phyloP scores from a whole-genome alignment of 2,329 filamentous ascomycete species.

The Sphaerulina vaccinii region DNA sequence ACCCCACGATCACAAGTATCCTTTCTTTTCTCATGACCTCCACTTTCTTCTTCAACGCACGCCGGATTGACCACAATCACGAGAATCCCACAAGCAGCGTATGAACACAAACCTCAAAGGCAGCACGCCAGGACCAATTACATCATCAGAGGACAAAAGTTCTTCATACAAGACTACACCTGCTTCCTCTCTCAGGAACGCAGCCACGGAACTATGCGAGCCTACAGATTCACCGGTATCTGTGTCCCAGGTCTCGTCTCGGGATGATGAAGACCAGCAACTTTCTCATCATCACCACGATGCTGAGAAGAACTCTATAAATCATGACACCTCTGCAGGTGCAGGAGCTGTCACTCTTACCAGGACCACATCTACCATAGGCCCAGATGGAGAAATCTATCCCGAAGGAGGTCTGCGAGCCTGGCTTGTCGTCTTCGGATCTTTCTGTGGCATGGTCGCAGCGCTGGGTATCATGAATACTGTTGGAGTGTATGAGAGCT shows the following conservation, averaged over 20 bases:
- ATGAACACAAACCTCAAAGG: constrained; percentile 39
- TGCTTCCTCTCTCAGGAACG: constrained; percentile 12
- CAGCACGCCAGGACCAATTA: constrained; percentile 46
- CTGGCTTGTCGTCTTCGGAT: constrained; percentile 81
- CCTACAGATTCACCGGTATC: constrained; percentile 23
- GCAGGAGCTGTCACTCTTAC: constrained; percentile 13
- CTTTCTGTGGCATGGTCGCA: constrained; percentile 50
- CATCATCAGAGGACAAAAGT: constrained; percentile 16
- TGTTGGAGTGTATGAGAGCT: constrained; percentile 41
- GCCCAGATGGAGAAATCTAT: constrained; percentile 22
- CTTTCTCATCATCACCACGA: neutral
- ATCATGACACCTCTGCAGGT: neutral
- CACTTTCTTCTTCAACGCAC: neutral
- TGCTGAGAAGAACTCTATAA: constrained; percentile 4
- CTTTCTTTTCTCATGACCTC: neutral
- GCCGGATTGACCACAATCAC: neutral
- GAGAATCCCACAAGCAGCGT: constrained; percentile 11
- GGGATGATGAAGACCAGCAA: constrained; percentile 14
- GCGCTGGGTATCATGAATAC: constrained; percentile 50
- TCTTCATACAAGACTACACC: constrained; percentile 6
- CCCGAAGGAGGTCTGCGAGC: constrained; percentile 77
- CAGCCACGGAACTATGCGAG: constrained; percentile 22
- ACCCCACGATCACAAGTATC: neutral
- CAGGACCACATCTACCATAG: constrained; percentile 19
- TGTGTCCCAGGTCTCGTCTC: constrained; percentile 21